These are phyloP conservation scores for Candida wancherniae DNA, from an alignment of 805 yeast genomes.

Conservation along the genomic window DNA sequence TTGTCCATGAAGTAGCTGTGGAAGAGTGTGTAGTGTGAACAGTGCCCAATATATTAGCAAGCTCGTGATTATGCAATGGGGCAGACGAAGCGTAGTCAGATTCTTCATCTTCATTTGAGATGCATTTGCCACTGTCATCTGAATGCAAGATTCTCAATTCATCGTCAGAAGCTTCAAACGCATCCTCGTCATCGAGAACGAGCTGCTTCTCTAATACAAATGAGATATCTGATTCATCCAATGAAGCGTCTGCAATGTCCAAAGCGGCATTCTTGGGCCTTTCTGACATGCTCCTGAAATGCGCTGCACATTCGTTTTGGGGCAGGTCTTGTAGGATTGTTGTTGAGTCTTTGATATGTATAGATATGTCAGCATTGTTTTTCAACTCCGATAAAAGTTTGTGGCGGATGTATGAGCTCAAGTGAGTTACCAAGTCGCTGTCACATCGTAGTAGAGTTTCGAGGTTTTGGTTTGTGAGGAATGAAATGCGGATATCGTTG, in stretches of 20 bases:
- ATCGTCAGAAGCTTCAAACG: constrained; percentile 11
- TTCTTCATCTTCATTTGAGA: constrained; percentile 16
- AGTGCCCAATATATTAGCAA: too few species aligned
- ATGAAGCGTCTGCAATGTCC: constrained; percentile 8
- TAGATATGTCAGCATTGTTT: constrained; percentile 9
- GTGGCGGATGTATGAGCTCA: constrained; percentile 24
- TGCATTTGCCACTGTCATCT: constrained; percentile 24
- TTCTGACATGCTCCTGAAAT: constrained; percentile 1
- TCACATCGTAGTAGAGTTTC: constrained; percentile 27
- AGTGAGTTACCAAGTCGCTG: constrained; percentile 19
- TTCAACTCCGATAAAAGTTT: constrained; percentile 15
- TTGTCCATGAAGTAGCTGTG: too few species aligned
- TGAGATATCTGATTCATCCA: constrained; percentile 9
- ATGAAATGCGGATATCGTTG: constrained; percentile 17
- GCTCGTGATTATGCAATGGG: too few species aligned
- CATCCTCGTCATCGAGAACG: constrained; percentile 11
- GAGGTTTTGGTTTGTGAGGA: constrained; percentile 29
- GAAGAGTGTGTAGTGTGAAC: too few species aligned
- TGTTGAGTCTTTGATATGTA: constrained; percentile 11
- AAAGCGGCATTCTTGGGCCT: constrained; percentile 1
- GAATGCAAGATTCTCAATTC: constrained; percentile 18
- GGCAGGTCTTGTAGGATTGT: constrained; percentile 18
- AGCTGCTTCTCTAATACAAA: constrained; percentile 10
- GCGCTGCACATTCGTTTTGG: constrained; percentile 7
- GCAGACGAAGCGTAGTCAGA: constrained; percentile 2